Base-by-base conservation (phyloP, 805 yeast genomes). In the Kuraishia molischiana region DNA sequence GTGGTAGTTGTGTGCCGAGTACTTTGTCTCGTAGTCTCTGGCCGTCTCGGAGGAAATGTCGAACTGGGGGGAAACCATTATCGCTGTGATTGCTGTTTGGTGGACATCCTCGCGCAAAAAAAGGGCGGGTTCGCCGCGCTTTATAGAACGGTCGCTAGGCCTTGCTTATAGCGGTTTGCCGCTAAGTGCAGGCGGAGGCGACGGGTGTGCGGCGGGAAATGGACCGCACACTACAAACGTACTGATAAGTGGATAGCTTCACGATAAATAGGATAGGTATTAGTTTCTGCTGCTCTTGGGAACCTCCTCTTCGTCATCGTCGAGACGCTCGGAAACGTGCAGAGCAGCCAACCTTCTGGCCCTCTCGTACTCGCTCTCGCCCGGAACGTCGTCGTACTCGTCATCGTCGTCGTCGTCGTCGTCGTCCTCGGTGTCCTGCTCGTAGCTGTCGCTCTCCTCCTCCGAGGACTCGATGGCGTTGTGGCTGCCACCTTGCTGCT, bases 1-100 rank as follows among this genome's bases (percentile, higher is more conserved):
- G 63, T 86, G 96, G 67, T 90, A 90, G 69, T 90, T 90, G 66
- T 89, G 97, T 22, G 97, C 97, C 35, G 96, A 85, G 64, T 83
- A 86, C 43, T 81, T 65, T 39, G 72, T 62, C 62, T 90, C 97
- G 63, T 72, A 77, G 38, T 72, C 66, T 43, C 65, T 65, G 29
- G 95, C 83, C 44, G 77, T 67, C 24, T 61, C 58, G 2, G 95
- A 79, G 1, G 90, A 73, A 22, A 81, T 62, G 49, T 63, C 62
- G 48, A 62, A 66, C 49, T 64, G 58, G 38, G 66, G 61, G 24
- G 45, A 8, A 22, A 14, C 17, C 31, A 28, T 28, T 28, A n/a
- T n/a, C n/a, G n/a, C n/a, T n/a, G n/a, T n/a, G n/a, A n/a, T n/a
- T n/a, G n/a, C n/a, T n/a, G n/a, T n/a, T 22, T 22, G 26, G 26